Percentiles rank a stretch among this genome's conserved stretches.
phyloP scores from a whole-genome alignment of 495 filamentous ascomycete species.

The Penicillium cataractarum region DNA sequence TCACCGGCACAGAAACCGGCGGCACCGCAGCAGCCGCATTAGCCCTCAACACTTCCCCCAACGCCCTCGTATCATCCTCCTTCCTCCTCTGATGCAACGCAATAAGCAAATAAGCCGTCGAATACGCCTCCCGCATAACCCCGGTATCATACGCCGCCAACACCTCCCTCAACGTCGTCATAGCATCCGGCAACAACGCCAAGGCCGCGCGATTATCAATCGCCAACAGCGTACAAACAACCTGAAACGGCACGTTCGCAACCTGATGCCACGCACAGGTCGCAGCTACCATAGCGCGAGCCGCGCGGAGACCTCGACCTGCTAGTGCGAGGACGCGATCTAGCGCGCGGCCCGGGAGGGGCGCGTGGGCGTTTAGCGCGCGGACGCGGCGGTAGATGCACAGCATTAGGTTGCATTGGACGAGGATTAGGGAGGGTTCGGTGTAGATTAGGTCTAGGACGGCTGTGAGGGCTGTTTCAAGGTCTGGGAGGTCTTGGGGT shows the following conservation, averaged over 20 bases:
- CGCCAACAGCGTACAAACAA: conserved; percentile 55
- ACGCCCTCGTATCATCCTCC: conserved; percentile 44
- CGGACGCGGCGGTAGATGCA: conserved; percentile 56
- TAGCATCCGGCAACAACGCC: conserved; percentile 48
- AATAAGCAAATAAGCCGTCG: conserved; percentile 54
- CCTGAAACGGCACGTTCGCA: conserved; percentile 58
- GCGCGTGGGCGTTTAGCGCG: conserved; percentile 42
- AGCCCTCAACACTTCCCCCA: conserved; percentile 40
- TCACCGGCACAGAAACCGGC: background rate
- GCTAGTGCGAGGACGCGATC: conserved; percentile 43
- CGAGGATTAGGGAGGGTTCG: conserved; percentile 42
- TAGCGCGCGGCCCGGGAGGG: conserved; percentile 33
- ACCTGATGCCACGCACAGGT: conserved; percentile 57
- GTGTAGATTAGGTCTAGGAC: conserved; percentile 44
- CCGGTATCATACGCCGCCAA: conserved; percentile 47
- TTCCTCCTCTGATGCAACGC: conserved; percentile 48
- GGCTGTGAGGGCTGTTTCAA: conserved; percentile 41
- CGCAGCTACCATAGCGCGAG: conserved; percentile 40
- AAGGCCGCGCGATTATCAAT: conserved; percentile 54
- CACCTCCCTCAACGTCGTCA: conserved; percentile 53
- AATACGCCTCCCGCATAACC: conserved; percentile 55
- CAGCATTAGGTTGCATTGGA: conserved; percentile 56
- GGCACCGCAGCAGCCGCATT: conserved; percentile 34
- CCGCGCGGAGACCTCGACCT: conserved; percentile 40
- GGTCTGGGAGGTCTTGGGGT: conserved; percentile 36